Base-by-base conservation (phyloP, 441 rosid species). In the Kokia cookei region DNA sequence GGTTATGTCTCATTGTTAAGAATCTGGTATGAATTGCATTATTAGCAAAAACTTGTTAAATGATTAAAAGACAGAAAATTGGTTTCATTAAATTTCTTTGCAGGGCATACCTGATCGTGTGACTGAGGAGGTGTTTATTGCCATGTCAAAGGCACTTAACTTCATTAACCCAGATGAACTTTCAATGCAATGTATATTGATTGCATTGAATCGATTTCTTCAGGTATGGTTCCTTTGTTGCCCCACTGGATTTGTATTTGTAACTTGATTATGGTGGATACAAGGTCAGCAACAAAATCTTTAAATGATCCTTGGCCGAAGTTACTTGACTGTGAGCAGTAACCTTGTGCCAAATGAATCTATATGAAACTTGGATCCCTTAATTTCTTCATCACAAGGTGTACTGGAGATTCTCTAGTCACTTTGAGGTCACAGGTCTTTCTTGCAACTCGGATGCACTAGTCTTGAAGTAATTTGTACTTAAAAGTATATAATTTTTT, bases 51-150 rank as follows among this genome's bases (percentile, higher is more conserved):
- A 68, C 43, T 50, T 50, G 42, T 50, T 67, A 9, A 67, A 48
- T 29, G 58, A 27, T 7, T 67, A 27, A 15, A 64, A 48, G 27
- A 50, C 51, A 67, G 69, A 12, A 65, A 42, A 19, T n/a, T 68
- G 8, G 26, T 10, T 60, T 73, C 45, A 47, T 10, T 48, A 40
- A 57, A 71, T 67, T 66, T 7, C 48, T 71, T 77, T 79, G 26
- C 75, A 94, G 99, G 99, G 98, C 6, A 57, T 94, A 64, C 99
- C 99, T 72, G 93, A 89, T 65, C 91, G 97, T 57, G 61, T 57
- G 32, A 57, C 61, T 57, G 15, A 57, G 15, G 96, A 93, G 83
- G 99, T 94, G 86, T 93, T 95, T 71, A 90, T 95, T 82, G 97
- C 99, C 79, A 95, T 95, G 98, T 57, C 61, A 57, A 57, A 57